phyloP scores from a whole-genome alignment of 495 filamentous ascomycete genomes.

The Bryoglossum gracile region DNA sequence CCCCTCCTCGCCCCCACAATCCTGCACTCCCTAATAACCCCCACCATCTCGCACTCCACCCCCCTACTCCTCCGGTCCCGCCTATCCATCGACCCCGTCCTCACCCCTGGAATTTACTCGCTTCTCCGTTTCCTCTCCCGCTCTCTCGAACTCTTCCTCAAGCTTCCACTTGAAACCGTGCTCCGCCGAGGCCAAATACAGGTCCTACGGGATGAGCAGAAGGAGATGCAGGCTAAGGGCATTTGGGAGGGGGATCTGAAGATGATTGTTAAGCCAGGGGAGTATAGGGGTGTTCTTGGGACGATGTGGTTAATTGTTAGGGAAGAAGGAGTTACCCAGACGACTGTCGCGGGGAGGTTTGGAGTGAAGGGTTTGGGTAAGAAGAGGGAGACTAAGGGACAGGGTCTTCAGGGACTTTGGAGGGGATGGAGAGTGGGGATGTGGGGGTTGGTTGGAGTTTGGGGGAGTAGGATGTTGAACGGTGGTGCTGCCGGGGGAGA shows the following conservation, averaged over 20 bases:
- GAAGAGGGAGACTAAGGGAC: conserved; percentile 51
- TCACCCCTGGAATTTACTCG: conserved; percentile 73
- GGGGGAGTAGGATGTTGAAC: conserved; percentile 7
- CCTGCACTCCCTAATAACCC: conserved; percentile 76
- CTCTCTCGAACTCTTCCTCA: conserved; percentile 70
- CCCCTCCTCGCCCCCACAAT: conserved; percentile 73
- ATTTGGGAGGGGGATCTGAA: conserved; percentile 31
- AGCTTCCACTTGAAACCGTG: conserved; percentile 86
- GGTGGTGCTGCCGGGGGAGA: conserved; percentile 8
- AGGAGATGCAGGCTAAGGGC: neutral
- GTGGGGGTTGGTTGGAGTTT: conserved; percentile 73
- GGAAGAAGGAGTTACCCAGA: conserved; percentile 62
- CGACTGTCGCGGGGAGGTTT: conserved; percentile 29
- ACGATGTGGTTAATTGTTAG: conserved; percentile 82
- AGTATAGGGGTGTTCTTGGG: conserved; percentile 73
- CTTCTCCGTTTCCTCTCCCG: conserved; percentile 70
- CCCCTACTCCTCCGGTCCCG: conserved; percentile 75
- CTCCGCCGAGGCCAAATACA: conserved; percentile 79
- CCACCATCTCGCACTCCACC: conserved; percentile 66
- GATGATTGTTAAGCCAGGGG: conserved; percentile 65
- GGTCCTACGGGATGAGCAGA: conserved; percentile 32
- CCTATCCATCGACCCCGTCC: conserved; percentile 69
- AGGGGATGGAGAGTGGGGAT: conserved; percentile 92
- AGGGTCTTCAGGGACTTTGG: conserved; percentile 79
- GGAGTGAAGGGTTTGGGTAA: conserved; percentile 32